Evolutionary conservation across 2,329 filamentous ascomycete species (phyloP).

Genomic region (Emericellopsis atlantica): DNA sequence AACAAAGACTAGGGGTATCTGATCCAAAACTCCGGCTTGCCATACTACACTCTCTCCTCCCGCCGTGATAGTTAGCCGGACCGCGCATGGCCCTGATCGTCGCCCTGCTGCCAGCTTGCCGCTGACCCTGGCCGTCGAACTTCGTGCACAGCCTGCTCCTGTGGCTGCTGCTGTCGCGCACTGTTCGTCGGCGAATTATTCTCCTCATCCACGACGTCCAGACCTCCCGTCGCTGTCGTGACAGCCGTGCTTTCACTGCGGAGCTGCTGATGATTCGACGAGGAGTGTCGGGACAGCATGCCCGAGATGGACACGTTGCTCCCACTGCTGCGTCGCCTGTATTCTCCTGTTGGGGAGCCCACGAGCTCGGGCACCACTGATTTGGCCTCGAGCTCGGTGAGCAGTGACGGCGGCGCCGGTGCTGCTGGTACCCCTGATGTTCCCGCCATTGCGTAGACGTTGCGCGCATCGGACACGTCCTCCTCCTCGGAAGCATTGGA

Average conservation of each 20-base stretch:
- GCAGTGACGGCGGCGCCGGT: slow-evolving; percentile 10
- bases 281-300: slow-evolving; percentile 8
- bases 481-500: slow-evolving; percentile 30
- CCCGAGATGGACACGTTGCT: slow-evolving; percentile 6
- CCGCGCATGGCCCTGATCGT: too few species aligned
- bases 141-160: too few species aligned
- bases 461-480: slow-evolving; percentile 5
- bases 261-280: slow-evolving; percentile 12
- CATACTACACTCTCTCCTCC: too few species aligned
- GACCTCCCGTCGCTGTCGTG: slow-evolving; percentile 2
- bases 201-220: slow-evolving; percentile 1
- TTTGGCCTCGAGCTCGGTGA: slow-evolving; percentile 25
- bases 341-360: slow-evolving; percentile 10
- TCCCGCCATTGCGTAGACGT: too few species aligned
- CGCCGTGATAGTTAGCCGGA: too few species aligned
- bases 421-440: neutral
- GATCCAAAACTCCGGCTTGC: too few species aligned
- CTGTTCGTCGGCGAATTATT: neutral
- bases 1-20: too few species aligned
- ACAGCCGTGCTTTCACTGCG: slow-evolving; percentile 6
- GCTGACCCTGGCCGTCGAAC: too few species aligned
- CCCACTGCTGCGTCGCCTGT: slow-evolving; percentile 13
- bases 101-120: too few species aligned
- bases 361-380: slow-evolving; percentile 23
- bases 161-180: too few species aligned